These are phyloP conservation scores for Cantharellus anzutake DNA, from an alignment of 768 basidiomycete species.

Conservation along the genomic window DNA sequence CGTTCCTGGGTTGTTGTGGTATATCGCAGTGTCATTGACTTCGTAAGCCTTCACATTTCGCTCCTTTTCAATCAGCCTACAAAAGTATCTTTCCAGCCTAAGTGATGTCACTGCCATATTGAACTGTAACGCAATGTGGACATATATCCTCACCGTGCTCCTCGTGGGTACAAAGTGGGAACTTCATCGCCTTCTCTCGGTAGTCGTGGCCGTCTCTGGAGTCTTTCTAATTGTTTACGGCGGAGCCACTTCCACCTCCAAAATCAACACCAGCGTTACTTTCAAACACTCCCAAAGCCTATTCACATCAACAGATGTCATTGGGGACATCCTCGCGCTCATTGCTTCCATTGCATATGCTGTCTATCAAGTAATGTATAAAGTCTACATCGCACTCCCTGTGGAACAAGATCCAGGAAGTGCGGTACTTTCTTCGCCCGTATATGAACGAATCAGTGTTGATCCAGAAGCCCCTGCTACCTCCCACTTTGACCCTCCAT, in stretches of 20 bases:
- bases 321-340: conserved; percentile 60
- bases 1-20: conserved; percentile 55
- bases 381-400: conserved; percentile 44
- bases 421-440: background rate
- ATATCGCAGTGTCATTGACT: conserved; percentile 43
- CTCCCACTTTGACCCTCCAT: background rate
- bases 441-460: background rate
- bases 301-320: conserved; percentile 14
- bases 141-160: conserved; percentile 63
- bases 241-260: conserved; percentile 19
- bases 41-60: conserved; percentile 32
- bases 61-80: background rate
- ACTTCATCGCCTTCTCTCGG: conserved; percentile 42
- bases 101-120: conserved; percentile 70
- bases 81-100: conserved; percentile 25
- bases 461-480: background rate
- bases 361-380: conserved; percentile 73
- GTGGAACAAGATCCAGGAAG: background rate
- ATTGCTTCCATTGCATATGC: conserved; percentile 53
- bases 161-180: conserved; percentile 31
- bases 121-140: conserved; percentile 85
- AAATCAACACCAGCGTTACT: background rate
- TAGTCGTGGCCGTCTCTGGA: conserved; percentile 63
- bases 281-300: background rate
- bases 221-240: conserved; percentile 72